Conservation (phyloP, 768 basidiomycete genomes). For the Auriscalpium vulgare region DNA sequence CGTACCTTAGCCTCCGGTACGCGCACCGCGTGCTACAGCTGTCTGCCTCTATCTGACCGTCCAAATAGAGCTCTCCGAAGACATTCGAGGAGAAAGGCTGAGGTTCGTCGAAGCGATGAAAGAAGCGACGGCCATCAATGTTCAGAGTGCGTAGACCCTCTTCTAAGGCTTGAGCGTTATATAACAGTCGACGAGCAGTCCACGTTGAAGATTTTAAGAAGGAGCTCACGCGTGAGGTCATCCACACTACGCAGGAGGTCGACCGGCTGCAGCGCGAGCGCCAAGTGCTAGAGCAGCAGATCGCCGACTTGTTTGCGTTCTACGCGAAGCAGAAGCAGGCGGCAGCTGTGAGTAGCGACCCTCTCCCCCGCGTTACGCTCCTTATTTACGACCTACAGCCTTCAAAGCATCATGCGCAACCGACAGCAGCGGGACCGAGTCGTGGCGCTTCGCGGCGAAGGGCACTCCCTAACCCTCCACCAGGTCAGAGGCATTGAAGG, state of each 20-base stretch:
- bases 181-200: slow-evolving; percentile 31
- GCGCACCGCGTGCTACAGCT: slow-evolving; percentile 2
- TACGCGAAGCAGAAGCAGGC: slow-evolving; percentile 58
- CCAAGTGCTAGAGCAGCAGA: slow-evolving; percentile 58
- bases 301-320: slow-evolving; percentile 65
- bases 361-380: not conserved
- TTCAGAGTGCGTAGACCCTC: slow-evolving; percentile 45
- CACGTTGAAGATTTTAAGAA: slow-evolving; percentile 88
- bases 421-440: not conserved
- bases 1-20: slow-evolving; percentile 57
- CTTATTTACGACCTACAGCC: too few species aligned
- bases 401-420: too few species aligned
- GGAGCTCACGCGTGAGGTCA: slow-evolving; percentile 66
- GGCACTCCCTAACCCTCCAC: slow-evolving; percentile 7
- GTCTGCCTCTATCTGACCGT: not conserved
- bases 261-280: slow-evolving; percentile 57
- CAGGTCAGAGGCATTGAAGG: not conserved
- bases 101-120: slow-evolving; percentile 94
- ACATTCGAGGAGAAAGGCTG: slow-evolving; percentile 79
- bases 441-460: slow-evolving; percentile 1
- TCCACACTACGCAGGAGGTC: slow-evolving; percentile 68
- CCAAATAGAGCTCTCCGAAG: slow-evolving; percentile 65
- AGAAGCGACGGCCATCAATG: slow-evolving; percentile 82
- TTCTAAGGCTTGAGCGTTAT: not conserved
- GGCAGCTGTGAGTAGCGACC: slow-evolving; percentile 4